A percentile compares a stretch with the other conserved stretches of the same genome.
phyloP scores from a whole-genome alignment of 2,329 filamentous ascomycete genomes.

The Xylaria sp. region DNA sequence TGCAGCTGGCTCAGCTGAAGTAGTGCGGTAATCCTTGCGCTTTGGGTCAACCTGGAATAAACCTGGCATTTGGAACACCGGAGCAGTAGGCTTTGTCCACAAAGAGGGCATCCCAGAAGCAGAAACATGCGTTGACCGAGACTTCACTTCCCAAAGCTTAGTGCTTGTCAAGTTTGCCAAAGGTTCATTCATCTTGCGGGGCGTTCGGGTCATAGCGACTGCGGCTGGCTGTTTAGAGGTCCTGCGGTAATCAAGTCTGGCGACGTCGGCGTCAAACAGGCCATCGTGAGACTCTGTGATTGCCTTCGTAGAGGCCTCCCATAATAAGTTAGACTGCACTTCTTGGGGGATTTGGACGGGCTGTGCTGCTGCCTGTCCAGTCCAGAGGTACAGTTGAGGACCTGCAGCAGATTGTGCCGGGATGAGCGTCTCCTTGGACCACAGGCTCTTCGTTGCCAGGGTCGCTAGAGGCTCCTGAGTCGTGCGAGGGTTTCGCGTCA shows the following conservation, averaged over 20 bases:
- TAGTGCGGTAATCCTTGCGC: constrained; percentile 37
- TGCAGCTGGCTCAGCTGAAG: constrained; percentile 39
- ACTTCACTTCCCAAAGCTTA: constrained; percentile 24
- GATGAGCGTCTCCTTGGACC: constrained; percentile 7
- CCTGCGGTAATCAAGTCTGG: constrained; percentile 19
- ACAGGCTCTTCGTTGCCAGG: constrained; percentile 12
- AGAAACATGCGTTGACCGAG: background rate
- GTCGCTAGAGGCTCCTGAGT: constrained; percentile 6
- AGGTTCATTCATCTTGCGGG: constrained; percentile 16
- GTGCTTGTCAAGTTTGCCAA: constrained; percentile 17
- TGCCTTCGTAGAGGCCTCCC: constrained; percentile 10
- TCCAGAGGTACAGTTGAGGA: constrained; percentile 28
- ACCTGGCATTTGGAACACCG: constrained; percentile 10
- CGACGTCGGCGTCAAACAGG: constrained; percentile 13
- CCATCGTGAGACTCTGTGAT: constrained; percentile 6
- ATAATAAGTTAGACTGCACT: constrained; percentile 27
- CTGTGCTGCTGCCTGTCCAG: constrained; percentile 11
- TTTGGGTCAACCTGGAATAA: constrained; percentile 39
- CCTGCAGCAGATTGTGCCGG: background rate
- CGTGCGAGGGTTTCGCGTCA: constrained; percentile 7
- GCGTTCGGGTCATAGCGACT: constrained; percentile 13
- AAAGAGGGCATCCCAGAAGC: constrained; percentile 9
- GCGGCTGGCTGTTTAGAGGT: constrained; percentile 23
- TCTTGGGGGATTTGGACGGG: constrained; percentile 22
- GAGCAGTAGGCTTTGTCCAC: constrained; percentile 19